These are phyloP conservation scores for Sporothrix humicola DNA, from an alignment of 2,329 filamentous ascomycete species.

Conservation along the genomic window DNA sequence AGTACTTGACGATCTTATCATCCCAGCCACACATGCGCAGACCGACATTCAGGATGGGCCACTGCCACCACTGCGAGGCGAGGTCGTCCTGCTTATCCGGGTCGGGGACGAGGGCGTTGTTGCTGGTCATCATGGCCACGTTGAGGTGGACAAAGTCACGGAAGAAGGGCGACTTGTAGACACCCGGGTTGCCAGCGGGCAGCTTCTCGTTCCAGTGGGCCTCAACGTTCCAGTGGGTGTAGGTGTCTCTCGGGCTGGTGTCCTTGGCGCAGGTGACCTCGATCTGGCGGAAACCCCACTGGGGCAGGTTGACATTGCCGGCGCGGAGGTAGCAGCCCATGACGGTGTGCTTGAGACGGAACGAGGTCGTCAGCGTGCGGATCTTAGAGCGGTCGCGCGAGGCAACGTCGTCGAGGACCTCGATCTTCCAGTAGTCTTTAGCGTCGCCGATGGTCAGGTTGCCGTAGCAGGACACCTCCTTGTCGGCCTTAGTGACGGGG, in stretches of 20 bases:
- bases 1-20: conserved; percentile 94
- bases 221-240: conserved; percentile 99
- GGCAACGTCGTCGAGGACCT: conserved; percentile 88
- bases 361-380: conserved; percentile 89
- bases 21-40: conserved; percentile 99
- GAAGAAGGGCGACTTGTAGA: conserved; percentile 95
- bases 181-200: conserved; percentile 83
- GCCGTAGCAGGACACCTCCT: conserved; percentile 94
- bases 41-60: conserved; percentile 93
- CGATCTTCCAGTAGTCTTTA: conserved; percentile 96
- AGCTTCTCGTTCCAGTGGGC: conserved; percentile 92
- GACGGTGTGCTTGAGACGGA: conserved; percentile 81
- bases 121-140: conserved; percentile 99
- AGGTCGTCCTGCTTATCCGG: conserved; percentile 99
- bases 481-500: conserved; percentile 85
- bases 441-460: conserved; percentile 95
- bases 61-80: conserved; percentile 97
- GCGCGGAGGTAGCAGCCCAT: conserved; percentile 94
- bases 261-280: conserved; percentile 94
- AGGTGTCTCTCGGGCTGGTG: conserved; percentile 89
- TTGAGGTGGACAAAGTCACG: conserved; percentile 98
- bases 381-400: conserved; percentile 84
- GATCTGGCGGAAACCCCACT: conserved; percentile 99
- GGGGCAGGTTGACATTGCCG: conserved; percentile 92
- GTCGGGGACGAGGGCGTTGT: conserved; percentile 96